Conservation (phyloP, 2,329 filamentous ascomycete species). For the Geoglossum cookeanum region DNA sequence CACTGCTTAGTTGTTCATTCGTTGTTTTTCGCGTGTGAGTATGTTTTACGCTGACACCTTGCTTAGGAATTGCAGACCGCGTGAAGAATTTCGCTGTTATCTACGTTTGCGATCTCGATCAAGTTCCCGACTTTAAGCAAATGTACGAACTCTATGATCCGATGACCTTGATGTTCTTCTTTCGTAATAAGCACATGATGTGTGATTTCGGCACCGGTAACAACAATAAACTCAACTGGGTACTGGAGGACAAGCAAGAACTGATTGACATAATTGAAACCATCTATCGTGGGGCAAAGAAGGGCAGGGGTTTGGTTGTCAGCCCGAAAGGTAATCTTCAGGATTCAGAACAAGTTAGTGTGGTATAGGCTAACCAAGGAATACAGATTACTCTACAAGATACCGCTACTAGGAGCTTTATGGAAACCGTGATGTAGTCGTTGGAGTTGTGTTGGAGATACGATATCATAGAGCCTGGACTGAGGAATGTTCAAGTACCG, state of each 20-base stretch:
- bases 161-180: constrained; percentile 94
- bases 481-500: not conserved
- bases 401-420: constrained; percentile 38
- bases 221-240: constrained; percentile 97
- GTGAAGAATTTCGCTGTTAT: constrained; percentile 89
- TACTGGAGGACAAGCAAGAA: constrained; percentile 94
- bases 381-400: constrained; percentile 41
- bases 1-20: not conserved
- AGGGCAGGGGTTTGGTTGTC: constrained; percentile 87
- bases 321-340: constrained; percentile 59
- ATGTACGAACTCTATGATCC: constrained; percentile 93
- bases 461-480: not conserved
- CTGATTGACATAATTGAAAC: constrained; percentile 97
- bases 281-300: constrained; percentile 95
- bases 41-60: not conserved
- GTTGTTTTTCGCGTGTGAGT: constrained; percentile 1
- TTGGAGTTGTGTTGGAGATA: no score
- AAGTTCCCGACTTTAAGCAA: constrained; percentile 81
- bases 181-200: constrained; percentile 98
- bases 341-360: constrained; percentile 10
- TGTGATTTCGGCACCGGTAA: constrained; percentile 95
- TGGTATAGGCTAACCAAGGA: not conserved
- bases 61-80: constrained; percentile 54
- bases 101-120: constrained; percentile 84
- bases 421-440: not conserved